Base-by-base conservation (phyloP, 2,329 filamentous ascomycete species). In the Sporothrix sp. region DNA sequence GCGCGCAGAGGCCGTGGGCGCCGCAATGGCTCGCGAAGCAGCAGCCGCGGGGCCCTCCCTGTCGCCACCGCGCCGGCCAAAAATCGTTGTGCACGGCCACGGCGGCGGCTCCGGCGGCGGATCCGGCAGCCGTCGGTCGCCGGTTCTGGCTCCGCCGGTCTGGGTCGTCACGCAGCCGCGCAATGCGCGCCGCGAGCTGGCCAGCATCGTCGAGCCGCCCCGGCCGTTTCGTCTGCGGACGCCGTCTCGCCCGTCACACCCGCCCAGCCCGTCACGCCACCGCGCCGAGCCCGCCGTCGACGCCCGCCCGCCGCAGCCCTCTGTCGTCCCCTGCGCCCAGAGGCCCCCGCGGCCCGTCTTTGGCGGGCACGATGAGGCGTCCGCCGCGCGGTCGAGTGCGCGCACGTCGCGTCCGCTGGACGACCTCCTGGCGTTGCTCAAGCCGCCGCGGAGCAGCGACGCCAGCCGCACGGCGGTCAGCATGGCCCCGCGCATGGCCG, bases 401-500 rank as follows among this genome's bases (percentile, higher is more conserved):
- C 48, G 38, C 14, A 35, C 28, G 3, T 18, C 38, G 48, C 48
- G 23, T 7, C 48, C 39, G 6, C 18, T 44, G 8, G 39, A 50
- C 14, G 39, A 50, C n/a, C 16, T 50, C 13, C 16, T 50, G 39
- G 32, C 39, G n/a, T 37, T 25, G 7, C n/a, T 44, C 16, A 39
- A 30, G 21, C 48, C 48, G 18, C 46, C 5, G 35, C 11, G 28
- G 1, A 21, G 16, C 13, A 21, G 16, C 25, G 16, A 7, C 3
- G 9, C 4, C 16, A 14, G n/a, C 11, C 33, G 45, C 25, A 48
- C 45, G 8, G 45, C 25, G 2, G 35, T 16, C 5, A 39, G 45
- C 13, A 37, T 49, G 46, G 16, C 36, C 3, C 36, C 37, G 20
- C 46, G 46, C n/a, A 49, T 49, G 36, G 46, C 46, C 4, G 37